Base-by-base conservation (phyloP, 441 rosid species). In the Biscutella laevigata region DNA sequence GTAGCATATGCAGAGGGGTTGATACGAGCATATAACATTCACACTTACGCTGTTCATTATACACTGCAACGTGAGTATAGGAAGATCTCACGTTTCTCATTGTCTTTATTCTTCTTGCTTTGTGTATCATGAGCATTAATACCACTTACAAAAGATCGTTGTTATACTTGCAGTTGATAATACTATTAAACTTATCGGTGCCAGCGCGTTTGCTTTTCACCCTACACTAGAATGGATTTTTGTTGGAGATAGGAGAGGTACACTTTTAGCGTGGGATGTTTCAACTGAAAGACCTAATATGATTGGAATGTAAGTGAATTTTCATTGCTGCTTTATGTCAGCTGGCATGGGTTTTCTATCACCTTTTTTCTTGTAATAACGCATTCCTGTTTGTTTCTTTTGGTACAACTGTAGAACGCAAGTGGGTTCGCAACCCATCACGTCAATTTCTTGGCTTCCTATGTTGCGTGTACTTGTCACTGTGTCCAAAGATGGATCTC, bases 1-100 rank as follows among this genome's bases (percentile, higher is more conserved):
- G 94, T 94, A 49, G 99, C 99, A 26, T 94, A 94, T 83, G 95
- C 99, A 38, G 99, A 94, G 58, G 99, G 99, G 53, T 71, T 87
- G 71, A 94, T 89, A 62, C 84, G 96, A 73, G 99, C 99, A 9
- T 94, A 94, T 74, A 94, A 87, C 80, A 89, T 89, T 68, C 89
- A 87, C 45, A 74, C 96, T 16, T 94, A 94, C 71, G 97, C 91
- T 55, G 96, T 94, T 73, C 84, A 64, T 53, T 94, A 94, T 66
- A 87, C 99, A 21, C 74, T 94, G 60, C 97, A 89, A 59, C 77
- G 97, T 94, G 64, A 83, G 97, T 74, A 53, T 53, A 45, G 42
- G 44, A 64, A 33, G 36, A 17, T 47, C 44, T 14, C 52, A 30
- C 21, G 14, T 28, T 8, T 62, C 15, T 40, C 36, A 13, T 51